Conservation (phyloP, 371 early-diverging fungal species). For the Mortierella sp. region DNA sequence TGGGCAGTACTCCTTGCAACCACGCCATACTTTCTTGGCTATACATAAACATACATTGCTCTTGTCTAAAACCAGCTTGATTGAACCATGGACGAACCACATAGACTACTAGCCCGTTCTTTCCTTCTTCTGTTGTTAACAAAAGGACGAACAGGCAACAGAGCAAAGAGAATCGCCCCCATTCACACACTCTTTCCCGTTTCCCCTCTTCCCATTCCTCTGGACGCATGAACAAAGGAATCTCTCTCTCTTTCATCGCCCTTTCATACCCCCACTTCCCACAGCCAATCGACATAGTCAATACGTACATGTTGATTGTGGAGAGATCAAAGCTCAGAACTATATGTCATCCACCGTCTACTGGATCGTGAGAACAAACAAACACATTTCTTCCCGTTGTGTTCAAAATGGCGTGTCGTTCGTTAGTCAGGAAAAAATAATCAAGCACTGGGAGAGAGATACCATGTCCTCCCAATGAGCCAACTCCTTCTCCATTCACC, state of each 20-base stretch:
- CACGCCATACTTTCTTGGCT: no score
- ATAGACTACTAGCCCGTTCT: no score
- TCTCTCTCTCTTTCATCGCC: not conserved
- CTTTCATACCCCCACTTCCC: not conserved
- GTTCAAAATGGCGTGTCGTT: not conserved
- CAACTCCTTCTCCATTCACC: no score
- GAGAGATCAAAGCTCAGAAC: not conserved
- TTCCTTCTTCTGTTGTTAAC: no score
- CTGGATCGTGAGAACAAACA: not conserved
- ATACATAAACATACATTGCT: no score
- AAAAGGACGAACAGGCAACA: no score
- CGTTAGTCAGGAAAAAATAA: not conserved
- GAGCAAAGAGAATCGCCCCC: no score
- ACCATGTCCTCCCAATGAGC: no score
- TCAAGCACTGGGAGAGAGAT: not conserved
- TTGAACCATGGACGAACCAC: no score
- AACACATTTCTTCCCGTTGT: not conserved
- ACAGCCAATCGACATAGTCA: constrained; percentile 5
- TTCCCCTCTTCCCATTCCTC: not conserved
- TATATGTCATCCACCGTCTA: not conserved
- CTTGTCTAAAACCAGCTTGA: no score
- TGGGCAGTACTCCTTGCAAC: no score
- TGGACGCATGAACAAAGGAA: not conserved
- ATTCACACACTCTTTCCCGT: not conserved
- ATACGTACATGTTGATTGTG: not conserved